phyloP scores from a whole-genome alignment of 495 filamentous ascomycete species.

The Tuber indicum region DNA sequence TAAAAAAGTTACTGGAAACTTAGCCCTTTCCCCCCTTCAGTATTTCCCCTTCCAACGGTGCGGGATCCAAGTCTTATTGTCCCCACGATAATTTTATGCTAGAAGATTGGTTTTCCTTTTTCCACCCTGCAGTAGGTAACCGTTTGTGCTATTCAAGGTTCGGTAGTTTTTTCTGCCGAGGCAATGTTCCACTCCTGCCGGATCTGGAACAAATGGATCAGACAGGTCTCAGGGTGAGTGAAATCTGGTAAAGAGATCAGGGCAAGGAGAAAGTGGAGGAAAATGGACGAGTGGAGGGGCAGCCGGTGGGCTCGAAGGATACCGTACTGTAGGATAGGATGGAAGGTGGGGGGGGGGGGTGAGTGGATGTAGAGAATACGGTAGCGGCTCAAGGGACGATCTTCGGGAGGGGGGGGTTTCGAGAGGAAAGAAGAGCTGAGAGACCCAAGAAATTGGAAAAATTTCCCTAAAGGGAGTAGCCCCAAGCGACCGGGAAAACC shows the following conservation, averaged over 20 bases:
- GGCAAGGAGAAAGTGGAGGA: slow-evolving; percentile 17
- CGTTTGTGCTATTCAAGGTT: background rate
- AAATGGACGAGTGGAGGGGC: slow-evolving; percentile 13
- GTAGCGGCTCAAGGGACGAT: slow-evolving; percentile 14
- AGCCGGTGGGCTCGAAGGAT: slow-evolving; percentile 23
- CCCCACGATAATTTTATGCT: background rate
- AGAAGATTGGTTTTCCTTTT: background rate
- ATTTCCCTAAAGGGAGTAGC: slow-evolving; percentile 25
- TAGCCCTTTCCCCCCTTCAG: slow-evolving; percentile 11
- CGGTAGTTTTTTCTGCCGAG: slow-evolving; percentile 11
- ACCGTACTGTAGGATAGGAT: slow-evolving; percentile 13
- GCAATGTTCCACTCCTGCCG: background rate
- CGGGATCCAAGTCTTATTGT: background rate
- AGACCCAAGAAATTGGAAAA: slow-evolving; percentile 6
- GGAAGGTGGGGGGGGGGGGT: slow-evolving; percentile 13
- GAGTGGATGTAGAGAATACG: too few species aligned
- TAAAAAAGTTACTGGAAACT: slow-evolving; percentile 12
- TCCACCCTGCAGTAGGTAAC: background rate
- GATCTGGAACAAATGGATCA: slow-evolving; percentile 19
- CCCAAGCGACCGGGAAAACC: slow-evolving; percentile 28
- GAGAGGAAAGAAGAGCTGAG: slow-evolving; percentile 3
- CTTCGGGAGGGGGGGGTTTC: slow-evolving; percentile 24
- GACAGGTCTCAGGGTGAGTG: slow-evolving; percentile 15
- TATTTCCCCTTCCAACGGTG: slow-evolving; percentile 10
- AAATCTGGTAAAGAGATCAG: slow-evolving; percentile 9